These are phyloP conservation scores for Cornus kousa DNA, from an alignment of 148 eudicot genomes.

Conservation along the genomic window DNA sequence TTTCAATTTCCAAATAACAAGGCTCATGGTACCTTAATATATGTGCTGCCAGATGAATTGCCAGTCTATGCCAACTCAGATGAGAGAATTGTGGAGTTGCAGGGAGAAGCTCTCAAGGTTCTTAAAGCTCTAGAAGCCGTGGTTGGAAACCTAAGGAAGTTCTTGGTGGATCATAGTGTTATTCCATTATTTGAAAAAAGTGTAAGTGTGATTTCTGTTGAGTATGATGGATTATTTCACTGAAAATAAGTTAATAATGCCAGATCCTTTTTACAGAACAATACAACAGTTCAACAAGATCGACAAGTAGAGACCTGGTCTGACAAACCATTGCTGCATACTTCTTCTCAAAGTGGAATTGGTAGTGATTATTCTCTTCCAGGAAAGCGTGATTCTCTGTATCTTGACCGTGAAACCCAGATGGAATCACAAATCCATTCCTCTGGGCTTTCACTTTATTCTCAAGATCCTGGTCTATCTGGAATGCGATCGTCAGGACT, in stretches of 20 bases:
- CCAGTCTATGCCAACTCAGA: conserved; percentile 73
- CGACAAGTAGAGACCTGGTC: conserved; percentile 45
- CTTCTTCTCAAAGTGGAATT: conserved; percentile 28
- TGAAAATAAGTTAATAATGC: conserved; percentile 6
- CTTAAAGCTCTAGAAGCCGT: conserved; percentile 75
- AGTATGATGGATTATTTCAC: conserved; percentile 14
- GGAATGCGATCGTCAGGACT: conserved; percentile 55
- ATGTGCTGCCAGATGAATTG: conserved; percentile 52
- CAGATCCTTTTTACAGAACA: conserved; percentile 26
- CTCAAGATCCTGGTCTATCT: conserved; percentile 49
- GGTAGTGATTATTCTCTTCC: conserved; percentile 42
- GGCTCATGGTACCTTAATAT: not conserved
- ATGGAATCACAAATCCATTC: conserved; percentile 40
- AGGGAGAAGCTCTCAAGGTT: conserved; percentile 86
- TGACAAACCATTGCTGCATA: conserved; percentile 38
- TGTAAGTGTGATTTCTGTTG: conserved; percentile 42
- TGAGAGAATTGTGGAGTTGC: conserved; percentile 83
- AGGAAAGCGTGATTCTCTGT: conserved; percentile 36
- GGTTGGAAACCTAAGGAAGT: conserved; percentile 82
- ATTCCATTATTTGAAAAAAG: conserved; percentile 80
- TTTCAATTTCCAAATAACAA: not conserved
- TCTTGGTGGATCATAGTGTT: conserved; percentile 83
- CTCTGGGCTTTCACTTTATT: conserved; percentile 52
- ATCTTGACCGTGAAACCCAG: conserved; percentile 43
- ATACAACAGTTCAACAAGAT: conserved; percentile 35